These are phyloP conservation scores for Yarrowia divulgata DNA, from an alignment of 805 yeast genomes.

Conservation along the genomic window DNA sequence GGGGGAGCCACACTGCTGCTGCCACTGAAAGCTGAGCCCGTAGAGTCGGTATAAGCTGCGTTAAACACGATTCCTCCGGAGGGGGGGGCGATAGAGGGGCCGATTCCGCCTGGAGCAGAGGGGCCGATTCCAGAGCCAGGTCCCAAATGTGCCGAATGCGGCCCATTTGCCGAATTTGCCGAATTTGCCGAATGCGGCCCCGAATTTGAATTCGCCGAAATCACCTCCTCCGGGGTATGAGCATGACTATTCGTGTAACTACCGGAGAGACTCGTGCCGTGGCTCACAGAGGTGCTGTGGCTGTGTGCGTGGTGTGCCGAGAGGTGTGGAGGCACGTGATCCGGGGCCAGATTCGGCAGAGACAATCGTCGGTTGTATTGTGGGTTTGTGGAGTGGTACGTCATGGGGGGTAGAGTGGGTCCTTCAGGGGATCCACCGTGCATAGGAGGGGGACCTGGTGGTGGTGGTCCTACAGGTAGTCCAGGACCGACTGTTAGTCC, in stretches of 20 bases:
- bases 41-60: constrained; percentile 22
- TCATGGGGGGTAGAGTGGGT: constrained; percentile 5
- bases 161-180: no score
- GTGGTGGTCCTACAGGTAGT: no score
- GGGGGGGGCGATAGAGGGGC: no score
- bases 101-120: no score
- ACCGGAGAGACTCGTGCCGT: neutral
- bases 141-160: no score
- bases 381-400: constrained; percentile 11
- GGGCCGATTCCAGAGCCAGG: no score
- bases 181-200: no score
- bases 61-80: constrained; percentile 20
- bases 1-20: neutral
- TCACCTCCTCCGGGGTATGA: constrained; percentile 35
- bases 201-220: no score
- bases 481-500: no score
- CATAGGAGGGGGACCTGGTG: no score
- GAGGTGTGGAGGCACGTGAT: neutral
- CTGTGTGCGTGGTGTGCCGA: neutral
- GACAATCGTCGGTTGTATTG: constrained; percentile 23
- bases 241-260: constrained; percentile 10
- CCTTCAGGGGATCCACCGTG: no score
- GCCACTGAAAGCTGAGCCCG: constrained; percentile 19
- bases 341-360: constrained; percentile 24
- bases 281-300: constrained; percentile 1